phyloP scores from a whole-genome alignment of 805 yeast species.

The Helenozyma rhizophorensis region DNA sequence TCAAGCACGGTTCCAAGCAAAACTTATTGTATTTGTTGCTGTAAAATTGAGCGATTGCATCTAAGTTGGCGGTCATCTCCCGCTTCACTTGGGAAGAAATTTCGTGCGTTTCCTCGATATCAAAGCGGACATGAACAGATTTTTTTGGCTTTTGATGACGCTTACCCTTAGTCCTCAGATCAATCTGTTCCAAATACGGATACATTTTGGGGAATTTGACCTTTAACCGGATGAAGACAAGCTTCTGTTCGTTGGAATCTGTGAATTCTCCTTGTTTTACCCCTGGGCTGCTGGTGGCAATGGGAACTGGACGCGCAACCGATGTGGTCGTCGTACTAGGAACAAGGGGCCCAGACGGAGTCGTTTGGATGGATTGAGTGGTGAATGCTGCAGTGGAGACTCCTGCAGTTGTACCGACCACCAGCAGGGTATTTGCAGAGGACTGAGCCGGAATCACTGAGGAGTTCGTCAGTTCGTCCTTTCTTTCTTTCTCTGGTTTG shows the following conservation, averaged over 20 bases:
- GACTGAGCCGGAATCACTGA: too few species aligned
- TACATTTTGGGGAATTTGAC: conserved; percentile 70
- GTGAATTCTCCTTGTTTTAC: conserved; percentile 3
- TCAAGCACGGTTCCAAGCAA: conserved; percentile 75
- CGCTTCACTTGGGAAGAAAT: conserved; percentile 44
- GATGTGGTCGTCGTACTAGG: too few species aligned
- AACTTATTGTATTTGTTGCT: conserved; percentile 52
- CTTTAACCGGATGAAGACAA: conserved; percentile 65
- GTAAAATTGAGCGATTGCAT: conserved; percentile 52
- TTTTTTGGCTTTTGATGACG: conserved; percentile 9
- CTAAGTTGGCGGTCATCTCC: conserved; percentile 49
- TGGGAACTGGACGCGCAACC: too few species aligned
- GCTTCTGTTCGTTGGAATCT: conserved; percentile 25
- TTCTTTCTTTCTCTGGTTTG: conserved; percentile 2
- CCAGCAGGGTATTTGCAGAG: too few species aligned
- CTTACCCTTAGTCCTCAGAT: neutral
- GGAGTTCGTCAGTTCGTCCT: too few species aligned
- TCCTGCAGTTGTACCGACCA: too few species aligned
- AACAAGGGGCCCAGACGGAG: too few species aligned
- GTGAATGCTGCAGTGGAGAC: too few species aligned
- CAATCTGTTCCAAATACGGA: conserved; percentile 55
- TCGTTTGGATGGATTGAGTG: too few species aligned
- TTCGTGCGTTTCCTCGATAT: conserved; percentile 77
- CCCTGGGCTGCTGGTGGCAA: conserved; percentile 1
- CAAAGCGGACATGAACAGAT: conserved; percentile 36